Evolutionary conservation across 2,329 filamentous ascomycete species (phyloP).

Genomic region (Calonectria ilicicola): DNA sequence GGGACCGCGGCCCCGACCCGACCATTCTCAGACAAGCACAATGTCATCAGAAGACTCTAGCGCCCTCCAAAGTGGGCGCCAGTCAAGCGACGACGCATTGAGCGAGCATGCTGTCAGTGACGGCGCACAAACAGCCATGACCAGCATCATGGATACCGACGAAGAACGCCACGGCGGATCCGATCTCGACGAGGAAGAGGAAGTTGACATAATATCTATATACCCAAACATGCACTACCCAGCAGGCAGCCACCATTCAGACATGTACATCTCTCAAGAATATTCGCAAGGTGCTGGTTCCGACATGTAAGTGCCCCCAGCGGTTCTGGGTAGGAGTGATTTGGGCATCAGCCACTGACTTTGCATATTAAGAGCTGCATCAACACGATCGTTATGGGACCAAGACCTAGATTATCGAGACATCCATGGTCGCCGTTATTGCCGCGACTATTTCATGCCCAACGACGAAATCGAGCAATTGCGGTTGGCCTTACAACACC

Average conservation of each 20-base stretch:
- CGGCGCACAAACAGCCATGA: conserved; percentile 51
- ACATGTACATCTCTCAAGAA: conserved; percentile 50
- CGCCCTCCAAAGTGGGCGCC: conserved; percentile 42
- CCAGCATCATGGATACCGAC: conserved; percentile 50
- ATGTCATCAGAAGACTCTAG: conserved; percentile 49
- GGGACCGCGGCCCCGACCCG: conserved; percentile 38
- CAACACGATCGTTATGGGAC: conserved; percentile 62
- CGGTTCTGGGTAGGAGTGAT: background rate
- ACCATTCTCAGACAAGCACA: conserved; percentile 41
- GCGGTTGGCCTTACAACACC: conserved; percentile 71
- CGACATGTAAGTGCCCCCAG: conserved; percentile 55
- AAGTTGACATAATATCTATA: conserved; percentile 56
- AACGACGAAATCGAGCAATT: conserved; percentile 76
- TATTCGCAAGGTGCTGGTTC: conserved; percentile 32
- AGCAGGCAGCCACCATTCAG: conserved; percentile 50
- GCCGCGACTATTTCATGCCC: conserved; percentile 73
- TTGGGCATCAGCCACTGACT: conserved; percentile 5
- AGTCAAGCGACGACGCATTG: conserved; percentile 49
- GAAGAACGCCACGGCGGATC: conserved; percentile 44
- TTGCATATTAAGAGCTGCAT: conserved; percentile 49
- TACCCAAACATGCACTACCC: conserved; percentile 58
- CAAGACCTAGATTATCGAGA: conserved; percentile 66
- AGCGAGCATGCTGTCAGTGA: conserved; percentile 49
- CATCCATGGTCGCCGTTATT: conserved; percentile 73
- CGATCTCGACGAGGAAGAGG: conserved; percentile 44